Base-by-base conservation (phyloP, 1,284 basidiomycete genomes). In the Fomitiporia mediterranea region DNA sequence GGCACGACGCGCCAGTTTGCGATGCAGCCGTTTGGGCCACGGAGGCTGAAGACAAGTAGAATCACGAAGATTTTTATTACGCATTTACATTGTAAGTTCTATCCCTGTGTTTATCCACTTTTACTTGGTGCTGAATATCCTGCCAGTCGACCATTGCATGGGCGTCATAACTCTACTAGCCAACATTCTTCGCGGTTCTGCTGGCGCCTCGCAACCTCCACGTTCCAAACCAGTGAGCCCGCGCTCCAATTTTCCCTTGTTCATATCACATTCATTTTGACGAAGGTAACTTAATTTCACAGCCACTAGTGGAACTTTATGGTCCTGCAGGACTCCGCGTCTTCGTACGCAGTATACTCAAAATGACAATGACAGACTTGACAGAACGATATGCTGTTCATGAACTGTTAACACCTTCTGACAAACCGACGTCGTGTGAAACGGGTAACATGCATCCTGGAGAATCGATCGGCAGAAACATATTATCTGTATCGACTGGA, bases 51-150 rank as follows among this genome's bases (percentile, higher is more conserved):
- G 59, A 70, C 82, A 43, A 72, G 72, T 35, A 82, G 76, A 57
- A 76, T 94, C 40, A 74, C 74, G 11, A 88, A 86, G 63, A 82
- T 94, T 37, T 94, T 95, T 70, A 77, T 95, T 55, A 95, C 94
- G 0, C 94, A 95, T 65, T 86, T 95, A 83, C 94, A 96, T 66
- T 82, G 89, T 82, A 61, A 58, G 23, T 25, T 15, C n/a, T n/a
- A 25, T 9, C 23, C 70, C 50, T 25, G 25, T 23, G 19, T 60
- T 27, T 47, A 57, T 27, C 54, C 48, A 55, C 42, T 35, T 28
- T 28, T 32, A 7, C 2, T 15, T 52, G 44, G 40, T 34, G 38
- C 34, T 21, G 61, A 44, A 60, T n/a, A 53, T 47, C 19, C 56
- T 44, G 37, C 30, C 58, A 90, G 90, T 83, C 28, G 89, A 93